A percentile compares a stretch with the other conserved stretches of the same genome.
These are phyloP conservation scores for Fusarium sp. DNA, from an alignment of 2,329 filamentous ascomycete species.

Conservation along the genomic window DNA sequence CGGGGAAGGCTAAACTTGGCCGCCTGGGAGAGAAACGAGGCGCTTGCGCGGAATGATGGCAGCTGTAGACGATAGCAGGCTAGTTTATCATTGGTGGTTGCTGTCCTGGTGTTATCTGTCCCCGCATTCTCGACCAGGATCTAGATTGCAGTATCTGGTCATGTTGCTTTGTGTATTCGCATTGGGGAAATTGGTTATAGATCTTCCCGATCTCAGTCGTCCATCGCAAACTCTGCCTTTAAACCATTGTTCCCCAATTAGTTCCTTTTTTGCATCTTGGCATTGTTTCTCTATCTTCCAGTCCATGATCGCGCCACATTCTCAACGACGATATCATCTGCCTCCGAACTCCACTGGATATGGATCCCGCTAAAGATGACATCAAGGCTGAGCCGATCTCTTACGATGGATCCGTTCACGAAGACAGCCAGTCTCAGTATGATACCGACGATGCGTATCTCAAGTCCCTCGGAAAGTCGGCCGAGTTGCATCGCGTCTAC, in stretches of 20 bases:
- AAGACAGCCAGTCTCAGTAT: background rate
- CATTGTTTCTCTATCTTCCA: background rate
- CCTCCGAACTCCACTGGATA: background rate
- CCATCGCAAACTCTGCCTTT: background rate
- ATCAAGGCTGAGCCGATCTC: background rate
- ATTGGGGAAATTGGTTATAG: background rate
- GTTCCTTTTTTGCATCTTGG: background rate
- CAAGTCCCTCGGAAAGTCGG: slow-evolving; percentile 3
- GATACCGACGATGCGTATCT: slow-evolving; percentile 2
- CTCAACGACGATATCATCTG: background rate
- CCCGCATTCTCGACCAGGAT: background rate
- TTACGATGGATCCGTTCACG: background rate
- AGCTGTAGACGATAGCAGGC: background rate
- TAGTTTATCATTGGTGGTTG: background rate
- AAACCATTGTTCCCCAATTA: background rate
- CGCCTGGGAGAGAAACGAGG: background rate
- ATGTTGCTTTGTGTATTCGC: background rate
- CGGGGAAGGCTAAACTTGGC: background rate
- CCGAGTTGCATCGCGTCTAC: slow-evolving; percentile 12
- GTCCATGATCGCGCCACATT: background rate
- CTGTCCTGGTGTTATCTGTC: background rate
- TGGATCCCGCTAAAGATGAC: background rate
- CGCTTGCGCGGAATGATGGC: background rate
- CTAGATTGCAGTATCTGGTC: background rate
- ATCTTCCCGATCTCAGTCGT: background rate